Base-by-base conservation (phyloP, 148 eudicot genomes). In the Rhododendron kiyosumense region DNA sequence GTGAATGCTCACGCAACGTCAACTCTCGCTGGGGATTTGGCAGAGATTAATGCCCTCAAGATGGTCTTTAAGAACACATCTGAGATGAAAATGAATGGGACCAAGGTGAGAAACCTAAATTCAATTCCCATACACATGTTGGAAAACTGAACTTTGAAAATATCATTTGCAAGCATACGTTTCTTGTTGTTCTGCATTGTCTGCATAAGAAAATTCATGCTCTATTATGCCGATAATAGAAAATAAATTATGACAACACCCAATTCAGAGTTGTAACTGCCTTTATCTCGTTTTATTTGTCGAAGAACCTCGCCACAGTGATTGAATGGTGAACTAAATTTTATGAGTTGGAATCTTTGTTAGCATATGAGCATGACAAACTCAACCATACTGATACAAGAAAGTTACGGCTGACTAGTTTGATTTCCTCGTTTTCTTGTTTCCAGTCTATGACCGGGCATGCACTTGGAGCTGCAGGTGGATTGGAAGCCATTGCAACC, bases 391-490 rank as follows among this genome's bases (percentile, higher is more conserved):
- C 15, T 10, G 65, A 30, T 26, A 7, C 41, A 51, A 30, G 45
- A 73, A 49, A 12, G 13, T 36, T 38, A 84, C 5, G 20, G 30
- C 30, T 83, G 32, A 32, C 11, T 20, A 7, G 49, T 34, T 32
- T 8, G 38, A 32, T 28, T 49, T 24, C 65, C 46, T 79, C 1
- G n/a, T 11, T 63, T 54, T 18, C 5, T 36, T 78, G 17, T 74
- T 54, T 86, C 76, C 82, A 93, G 94, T 92, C 94, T 1, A 89
- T 93, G 90, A 91, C 88, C 6, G 95, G 95, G 13, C 95, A 93
- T 83, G 93, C 91, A 3, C 93, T 93, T 46, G 95, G 94, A n/a
- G 95, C 94, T 76, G 90, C 95, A 49, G 94, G 93, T 49, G 96
- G 92, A 63, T 71, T 93, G 69, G 96, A 93, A 91, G 96, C 94